Evolutionary conservation across 306 rosid species (phyloP).

Genomic region (Senna tora): DNA sequence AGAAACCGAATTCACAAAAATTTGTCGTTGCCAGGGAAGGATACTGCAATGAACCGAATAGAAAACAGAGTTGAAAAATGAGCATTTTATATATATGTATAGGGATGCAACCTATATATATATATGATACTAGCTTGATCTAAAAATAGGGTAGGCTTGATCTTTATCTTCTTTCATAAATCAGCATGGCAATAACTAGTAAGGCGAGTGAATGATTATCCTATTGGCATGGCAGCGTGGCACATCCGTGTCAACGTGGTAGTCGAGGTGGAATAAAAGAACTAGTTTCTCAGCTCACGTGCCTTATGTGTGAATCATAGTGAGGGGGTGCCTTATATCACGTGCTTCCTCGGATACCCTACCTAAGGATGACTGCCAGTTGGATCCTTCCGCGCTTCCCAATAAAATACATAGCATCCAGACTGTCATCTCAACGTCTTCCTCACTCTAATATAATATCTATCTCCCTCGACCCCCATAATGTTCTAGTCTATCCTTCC

Average conservation of each 20-base stretch:
- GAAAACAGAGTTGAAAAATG: neutral
- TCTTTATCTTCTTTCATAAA: neutral
- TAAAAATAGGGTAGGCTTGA: too few species aligned
- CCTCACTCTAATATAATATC: too few species aligned
- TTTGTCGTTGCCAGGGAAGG: neutral
- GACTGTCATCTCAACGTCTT: constrained; percentile 67
- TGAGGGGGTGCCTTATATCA: constrained; percentile 42
- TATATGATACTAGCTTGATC: neutral
- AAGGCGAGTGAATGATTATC: too few species aligned
- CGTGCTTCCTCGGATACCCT: constrained; percentile 72
- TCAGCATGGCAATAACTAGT: neutral
- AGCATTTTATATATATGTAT: neutral
- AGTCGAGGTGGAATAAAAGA: constrained; percentile 41
- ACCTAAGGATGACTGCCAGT: constrained; percentile 55
- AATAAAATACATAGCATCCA: constrained; percentile 54
- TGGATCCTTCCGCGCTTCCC: constrained; percentile 63
- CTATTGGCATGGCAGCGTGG: neutral
- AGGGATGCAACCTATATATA: too few species aligned
- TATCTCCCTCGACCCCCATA: too few species aligned
- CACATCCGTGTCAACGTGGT: constrained; percentile 19
- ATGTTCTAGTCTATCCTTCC: constrained; percentile 28
- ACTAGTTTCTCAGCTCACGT: constrained; percentile 48
- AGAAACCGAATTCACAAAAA: neutral
- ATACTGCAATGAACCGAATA: neutral
- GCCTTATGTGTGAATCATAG: constrained; percentile 26